Evolutionary conservation across 2,329 filamentous ascomycete genomes (phyloP).

Genomic region (Fusarium devonianum): DNA sequence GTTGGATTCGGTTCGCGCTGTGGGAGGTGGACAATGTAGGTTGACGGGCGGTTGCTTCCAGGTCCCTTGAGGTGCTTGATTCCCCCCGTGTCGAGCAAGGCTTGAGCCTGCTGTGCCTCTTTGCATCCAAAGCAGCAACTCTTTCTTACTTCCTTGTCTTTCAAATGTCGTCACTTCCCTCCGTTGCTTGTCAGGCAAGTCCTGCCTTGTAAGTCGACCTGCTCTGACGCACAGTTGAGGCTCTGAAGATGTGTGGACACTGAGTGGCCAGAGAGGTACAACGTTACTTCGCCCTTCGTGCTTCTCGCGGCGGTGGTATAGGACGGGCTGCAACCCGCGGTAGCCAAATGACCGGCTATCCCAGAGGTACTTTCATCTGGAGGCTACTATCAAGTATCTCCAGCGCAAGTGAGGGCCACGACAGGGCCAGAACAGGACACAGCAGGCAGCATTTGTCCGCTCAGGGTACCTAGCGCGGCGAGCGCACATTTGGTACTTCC

Average conservation of each 20-base stretch:
- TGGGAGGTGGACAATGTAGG: too few relatives aligned
- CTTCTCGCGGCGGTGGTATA: slow-evolving; percentile 37
- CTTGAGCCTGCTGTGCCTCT: slow-evolving; percentile 5
- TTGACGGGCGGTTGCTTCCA: too few relatives aligned
- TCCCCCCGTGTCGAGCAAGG: too few relatives aligned
- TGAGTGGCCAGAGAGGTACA: slow-evolving; percentile 22
- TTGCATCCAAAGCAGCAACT: too few relatives aligned
- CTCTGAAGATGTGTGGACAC: slow-evolving; percentile 29
- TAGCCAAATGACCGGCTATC: slow-evolving; percentile 9
- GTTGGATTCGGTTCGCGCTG: slow-evolving; percentile 2
- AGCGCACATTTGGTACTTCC: slow-evolving; percentile 25
- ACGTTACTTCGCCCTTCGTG: slow-evolving; percentile 35
- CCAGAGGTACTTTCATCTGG: slow-evolving; percentile 6
- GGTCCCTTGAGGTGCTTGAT: too few relatives aligned
- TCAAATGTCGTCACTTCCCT: too few relatives aligned
- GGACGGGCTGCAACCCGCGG: slow-evolving; percentile 5
- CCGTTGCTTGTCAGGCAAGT: slow-evolving; percentile 2
- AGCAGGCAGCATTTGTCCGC: slow-evolving; percentile 12
- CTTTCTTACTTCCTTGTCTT: slow-evolving; percentile 12
- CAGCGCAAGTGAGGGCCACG: slow-evolving; percentile 2
- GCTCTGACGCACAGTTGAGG: slow-evolving; percentile 26
- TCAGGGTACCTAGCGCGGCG: slow-evolving; percentile 27
- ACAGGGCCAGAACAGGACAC: slow-evolving; percentile 8
- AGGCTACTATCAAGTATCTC: slow-evolving; percentile 11
- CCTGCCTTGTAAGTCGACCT: slow-evolving; percentile 16